A percentile compares a stretch with the other conserved stretches of the same genome.
These are phyloP conservation scores for Diophrys appendiculata DNA, from an alignment of 73 alveolate species.

Conservation along the genomic window DNA sequence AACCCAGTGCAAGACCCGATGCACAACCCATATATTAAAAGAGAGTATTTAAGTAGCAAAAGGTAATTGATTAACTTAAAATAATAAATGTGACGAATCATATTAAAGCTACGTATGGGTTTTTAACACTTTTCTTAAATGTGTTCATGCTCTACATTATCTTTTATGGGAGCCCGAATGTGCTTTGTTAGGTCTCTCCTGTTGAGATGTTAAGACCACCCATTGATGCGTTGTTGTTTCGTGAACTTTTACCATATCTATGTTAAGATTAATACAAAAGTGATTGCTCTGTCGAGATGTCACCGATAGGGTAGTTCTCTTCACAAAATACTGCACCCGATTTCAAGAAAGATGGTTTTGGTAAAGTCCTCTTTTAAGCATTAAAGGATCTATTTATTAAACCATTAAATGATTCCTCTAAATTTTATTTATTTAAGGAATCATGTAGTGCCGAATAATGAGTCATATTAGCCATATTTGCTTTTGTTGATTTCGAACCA, in stretches of 20 bases:
- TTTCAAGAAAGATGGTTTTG: background rate
- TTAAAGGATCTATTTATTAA: background rate
- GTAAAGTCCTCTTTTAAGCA: background rate
- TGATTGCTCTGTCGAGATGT: background rate
- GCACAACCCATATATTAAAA: conserved; percentile 1
- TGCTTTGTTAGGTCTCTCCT: background rate
- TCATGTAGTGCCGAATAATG: too few species aligned
- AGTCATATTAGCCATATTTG: too few species aligned
- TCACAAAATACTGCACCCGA: background rate
- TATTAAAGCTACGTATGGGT: background rate
- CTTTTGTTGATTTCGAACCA: too few species aligned
- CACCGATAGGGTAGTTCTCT: background rate
- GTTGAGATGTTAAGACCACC: background rate
- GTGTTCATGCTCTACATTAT: background rate
- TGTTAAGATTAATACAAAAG: too few species aligned
- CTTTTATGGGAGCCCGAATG: background rate
- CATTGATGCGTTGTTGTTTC: background rate
- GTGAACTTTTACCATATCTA: background rate
- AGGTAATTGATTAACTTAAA: too few species aligned
- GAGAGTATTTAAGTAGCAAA: background rate
- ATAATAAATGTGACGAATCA: too few species aligned
- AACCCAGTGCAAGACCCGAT: background rate
- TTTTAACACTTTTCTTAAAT: background rate
- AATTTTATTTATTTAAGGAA: background rate
- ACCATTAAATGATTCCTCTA: background rate